Evolutionary conservation across 108 stramenopile species (phyloP).

Genomic region (Stephanodiscus minutulus): DNA sequence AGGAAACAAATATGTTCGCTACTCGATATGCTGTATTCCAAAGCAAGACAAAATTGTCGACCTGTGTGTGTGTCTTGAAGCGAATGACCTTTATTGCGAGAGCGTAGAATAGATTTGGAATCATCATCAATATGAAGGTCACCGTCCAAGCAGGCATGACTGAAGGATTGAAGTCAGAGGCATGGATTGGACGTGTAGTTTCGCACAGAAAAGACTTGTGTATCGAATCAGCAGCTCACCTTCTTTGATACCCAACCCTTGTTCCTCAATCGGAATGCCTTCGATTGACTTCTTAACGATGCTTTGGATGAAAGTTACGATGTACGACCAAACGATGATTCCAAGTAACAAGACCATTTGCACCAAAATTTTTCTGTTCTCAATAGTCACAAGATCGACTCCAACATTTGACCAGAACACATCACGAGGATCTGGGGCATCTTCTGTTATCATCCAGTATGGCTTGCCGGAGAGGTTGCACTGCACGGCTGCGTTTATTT

Average conservation of each 20-base stretch:
- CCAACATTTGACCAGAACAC: constrained; percentile 58
- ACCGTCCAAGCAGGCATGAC: constrained; percentile 45
- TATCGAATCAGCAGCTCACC: constrained; percentile 6
- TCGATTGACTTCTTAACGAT: background rate
- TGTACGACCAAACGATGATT: constrained; percentile 42
- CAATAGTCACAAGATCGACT: constrained; percentile 38
- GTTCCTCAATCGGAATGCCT: background rate
- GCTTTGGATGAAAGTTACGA: constrained; percentile 28
- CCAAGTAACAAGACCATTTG: constrained; percentile 40
- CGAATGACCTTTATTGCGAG: constrained; percentile 43
- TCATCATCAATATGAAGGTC: constrained; percentile 44
- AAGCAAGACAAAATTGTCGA: constrained; percentile 42
- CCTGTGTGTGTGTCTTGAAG: constrained; percentile 51
- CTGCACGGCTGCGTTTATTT: constrained; percentile 31
- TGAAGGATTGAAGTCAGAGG: constrained; percentile 18
- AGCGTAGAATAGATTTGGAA: constrained; percentile 40
- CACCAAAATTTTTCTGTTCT: constrained; percentile 38
- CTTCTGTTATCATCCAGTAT: constrained; percentile 36
- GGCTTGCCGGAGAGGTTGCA: constrained; percentile 51
- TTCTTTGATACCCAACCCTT: background rate
- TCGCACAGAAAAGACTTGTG: background rate
- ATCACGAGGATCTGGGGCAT: constrained; percentile 64
- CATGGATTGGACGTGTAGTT: constrained; percentile 4
- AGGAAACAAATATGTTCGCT: constrained; percentile 41
- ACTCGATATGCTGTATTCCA: constrained; percentile 45